A percentile compares a stretch with the other conserved stretches of the same genome.
Conservation (phyloP, 2,329 filamentous ascomycete genomes). For the Epichloe festucae region DNA sequence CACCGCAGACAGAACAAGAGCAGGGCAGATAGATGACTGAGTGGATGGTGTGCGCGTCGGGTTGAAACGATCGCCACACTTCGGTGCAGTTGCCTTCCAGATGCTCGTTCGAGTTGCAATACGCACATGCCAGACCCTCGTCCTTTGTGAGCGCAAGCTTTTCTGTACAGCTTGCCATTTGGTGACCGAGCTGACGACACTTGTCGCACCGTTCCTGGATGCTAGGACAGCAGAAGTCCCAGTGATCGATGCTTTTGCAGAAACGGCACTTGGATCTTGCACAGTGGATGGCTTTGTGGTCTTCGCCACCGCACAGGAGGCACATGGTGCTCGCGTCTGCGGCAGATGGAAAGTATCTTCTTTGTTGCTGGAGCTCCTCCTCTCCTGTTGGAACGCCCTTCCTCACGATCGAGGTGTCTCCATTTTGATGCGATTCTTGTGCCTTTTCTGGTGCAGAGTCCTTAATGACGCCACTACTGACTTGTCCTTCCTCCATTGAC, state of each 20-base stretch:
- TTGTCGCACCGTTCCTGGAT: slow-evolving; percentile 37
- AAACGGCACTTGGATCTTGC: slow-evolving; percentile 33
- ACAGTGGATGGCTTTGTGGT: slow-evolving; percentile 34
- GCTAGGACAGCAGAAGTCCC: slow-evolving; percentile 36
- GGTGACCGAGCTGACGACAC: slow-evolving; percentile 52
- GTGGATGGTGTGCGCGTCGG: slow-evolving; percentile 24
- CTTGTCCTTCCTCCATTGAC: slow-evolving; percentile 1
- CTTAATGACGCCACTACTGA: slow-evolving; percentile 1
- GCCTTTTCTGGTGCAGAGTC: background rate
- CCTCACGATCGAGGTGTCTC: slow-evolving; percentile 6
- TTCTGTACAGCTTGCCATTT: slow-evolving; percentile 36
- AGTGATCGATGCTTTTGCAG: slow-evolving; percentile 34
- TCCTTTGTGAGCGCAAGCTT: slow-evolving; percentile 38
- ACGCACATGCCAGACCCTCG: slow-evolving; percentile 45
- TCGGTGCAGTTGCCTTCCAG: slow-evolving; percentile 45
- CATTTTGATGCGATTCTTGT: background rate
- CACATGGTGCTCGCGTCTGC: slow-evolving; percentile 31
- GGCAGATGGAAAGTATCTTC: slow-evolving; percentile 39
- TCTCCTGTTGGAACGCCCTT: slow-evolving; percentile 15
- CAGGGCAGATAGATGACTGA: slow-evolving; percentile 37
- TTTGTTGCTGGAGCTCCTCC: slow-evolving; percentile 26
- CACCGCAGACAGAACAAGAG: slow-evolving; percentile 45
- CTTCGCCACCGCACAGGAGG: slow-evolving; percentile 35
- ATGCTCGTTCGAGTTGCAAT: slow-evolving; percentile 45
- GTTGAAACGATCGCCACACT: slow-evolving; percentile 46